These are phyloP conservation scores for Aureobasidium sp. DNA, from an alignment of 2,329 filamentous ascomycete genomes.

Conservation along the genomic window DNA sequence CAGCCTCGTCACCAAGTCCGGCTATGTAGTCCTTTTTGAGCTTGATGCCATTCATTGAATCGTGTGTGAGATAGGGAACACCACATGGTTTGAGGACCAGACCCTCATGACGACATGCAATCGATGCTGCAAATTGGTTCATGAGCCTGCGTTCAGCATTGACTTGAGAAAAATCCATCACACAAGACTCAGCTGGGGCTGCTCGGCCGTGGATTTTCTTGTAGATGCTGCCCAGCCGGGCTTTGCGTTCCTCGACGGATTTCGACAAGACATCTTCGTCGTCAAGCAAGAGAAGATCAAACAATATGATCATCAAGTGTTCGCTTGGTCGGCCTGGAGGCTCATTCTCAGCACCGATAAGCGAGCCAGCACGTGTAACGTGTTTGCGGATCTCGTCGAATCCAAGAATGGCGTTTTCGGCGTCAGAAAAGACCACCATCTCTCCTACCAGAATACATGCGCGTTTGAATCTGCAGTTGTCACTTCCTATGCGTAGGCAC, in stretches of 20 bases:
- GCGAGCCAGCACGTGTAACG: conserved; percentile 63
- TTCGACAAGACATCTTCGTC: conserved; percentile 45
- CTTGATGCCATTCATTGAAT: conserved; percentile 55
- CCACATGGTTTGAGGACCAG: conserved; percentile 71
- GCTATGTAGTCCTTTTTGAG: conserved; percentile 81
- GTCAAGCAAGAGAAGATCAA: conserved; percentile 53
- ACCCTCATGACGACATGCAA: conserved; percentile 64
- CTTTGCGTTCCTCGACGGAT: conserved; percentile 54
- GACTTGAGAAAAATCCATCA: conserved; percentile 57
- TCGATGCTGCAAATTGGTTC: conserved; percentile 59
- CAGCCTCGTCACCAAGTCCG: conserved; percentile 72
- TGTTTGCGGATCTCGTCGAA: conserved; percentile 82
- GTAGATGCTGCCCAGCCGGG: conserved; percentile 52
- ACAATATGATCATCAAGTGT: conserved; percentile 55
- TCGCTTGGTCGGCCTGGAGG: conserved; percentile 52
- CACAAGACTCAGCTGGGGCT: conserved; percentile 58
- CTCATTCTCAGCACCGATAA: conserved; percentile 61
- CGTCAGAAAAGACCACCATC: conserved; percentile 68
- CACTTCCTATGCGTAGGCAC: conserved; percentile 55
- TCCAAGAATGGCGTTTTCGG: conserved; percentile 56
- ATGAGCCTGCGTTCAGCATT: conserved; percentile 51
- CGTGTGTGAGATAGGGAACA: conserved; percentile 61
- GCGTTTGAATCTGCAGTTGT: conserved; percentile 52
- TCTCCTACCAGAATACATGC: conserved; percentile 80
- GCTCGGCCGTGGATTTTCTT: conserved; percentile 53